Evolutionary conservation across 345 rosid genomes (phyloP), one percentile per base, ranked within the genome.

Genomic region (Isatis tinctoria): DNA sequence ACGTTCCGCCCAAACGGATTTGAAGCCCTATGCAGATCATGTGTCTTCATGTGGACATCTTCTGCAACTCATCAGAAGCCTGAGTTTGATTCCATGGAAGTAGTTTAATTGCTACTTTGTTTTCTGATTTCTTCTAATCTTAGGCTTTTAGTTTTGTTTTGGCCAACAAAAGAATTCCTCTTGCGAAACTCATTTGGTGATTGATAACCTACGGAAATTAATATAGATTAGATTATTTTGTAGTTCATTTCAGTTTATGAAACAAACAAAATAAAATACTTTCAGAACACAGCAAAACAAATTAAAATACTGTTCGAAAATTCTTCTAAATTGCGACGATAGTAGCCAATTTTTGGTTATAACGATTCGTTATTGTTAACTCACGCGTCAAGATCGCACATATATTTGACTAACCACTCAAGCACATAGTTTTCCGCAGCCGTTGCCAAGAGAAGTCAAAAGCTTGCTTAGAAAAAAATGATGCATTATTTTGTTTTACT

Each of bases 1-100:
- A 90, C 48, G 81, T 81, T 44, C 90, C 92, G 4, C 98, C 93
- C 1, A 88, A 90, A 80, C 88, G 86, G 5, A 63, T 79, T 18
- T 87, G 80, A 84, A 63, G 48, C 73, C 51, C 11, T 40, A 22
- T 61, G 45, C 16, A 28, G 28, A 30, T 54, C 77, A 63, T 13
- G 17, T 30, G 47, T 47, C 51, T 65, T 24, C 67, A 24, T 51
- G 36, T 64, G 33, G 41, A 16, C 44, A 56, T 74, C 41, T 47
- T 41, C 49, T 65, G 27, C 70, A 40, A 20, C 13, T 33, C 48
- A 35, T 26, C 58, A 66, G 60, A 59, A 36, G 61, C 18, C 40
- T 20, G 26, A 14, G 16, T 64, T 43, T 8, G 6, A 47, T 9
- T 51, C 33, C 24, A 41, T 63, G 13, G 62, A 73, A 63, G 56